phyloP scores from a whole-genome alignment of 306 rosid genomes.

The Cajanus cajan region DNA sequence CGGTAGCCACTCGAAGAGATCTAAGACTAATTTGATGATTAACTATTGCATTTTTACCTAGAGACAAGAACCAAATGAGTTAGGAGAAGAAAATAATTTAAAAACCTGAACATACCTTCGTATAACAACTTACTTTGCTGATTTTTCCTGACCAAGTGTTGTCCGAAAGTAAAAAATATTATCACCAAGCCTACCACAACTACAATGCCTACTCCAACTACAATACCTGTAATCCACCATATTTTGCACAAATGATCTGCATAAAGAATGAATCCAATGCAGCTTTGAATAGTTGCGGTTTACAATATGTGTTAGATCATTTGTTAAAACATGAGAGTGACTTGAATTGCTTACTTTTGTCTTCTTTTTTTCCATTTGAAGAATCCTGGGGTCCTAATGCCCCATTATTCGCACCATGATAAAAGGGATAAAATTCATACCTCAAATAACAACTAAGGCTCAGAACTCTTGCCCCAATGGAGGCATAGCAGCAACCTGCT shows the following conservation, averaged over 20 bases:
- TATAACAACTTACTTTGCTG: slow-evolving; percentile 26
- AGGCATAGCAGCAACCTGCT: slow-evolving; percentile 36
- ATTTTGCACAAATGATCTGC: slow-evolving; percentile 41
- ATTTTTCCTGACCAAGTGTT: slow-evolving; percentile 24
- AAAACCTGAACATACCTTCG: neutral
- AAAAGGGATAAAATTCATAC: slow-evolving; percentile 59
- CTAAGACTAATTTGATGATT: slow-evolving; percentile 27
- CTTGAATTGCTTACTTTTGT: slow-evolving; percentile 33
- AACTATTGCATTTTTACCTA: slow-evolving; percentile 27
- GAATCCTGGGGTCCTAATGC: slow-evolving; percentile 18
- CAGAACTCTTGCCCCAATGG: slow-evolving; percentile 60
- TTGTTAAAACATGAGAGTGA: neutral
- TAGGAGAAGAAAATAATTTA: neutral
- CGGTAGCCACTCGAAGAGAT: slow-evolving; percentile 52
- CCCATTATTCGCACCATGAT: slow-evolving; percentile 37
- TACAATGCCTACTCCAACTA: slow-evolving; percentile 13
- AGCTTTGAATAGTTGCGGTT: neutral
- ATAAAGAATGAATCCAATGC: slow-evolving; percentile 2
- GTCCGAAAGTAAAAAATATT: slow-evolving; percentile 21
- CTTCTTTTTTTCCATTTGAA: neutral
- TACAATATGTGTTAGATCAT: neutral
- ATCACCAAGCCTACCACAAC: slow-evolving; percentile 30
- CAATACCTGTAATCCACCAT: slow-evolving; percentile 31
- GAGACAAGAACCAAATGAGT: slow-evolving; percentile 14
- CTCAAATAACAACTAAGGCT: slow-evolving; percentile 61